phyloP scores from a whole-genome alignment of 1,139 yeast genomes.

The Pichia inconspicua region DNA sequence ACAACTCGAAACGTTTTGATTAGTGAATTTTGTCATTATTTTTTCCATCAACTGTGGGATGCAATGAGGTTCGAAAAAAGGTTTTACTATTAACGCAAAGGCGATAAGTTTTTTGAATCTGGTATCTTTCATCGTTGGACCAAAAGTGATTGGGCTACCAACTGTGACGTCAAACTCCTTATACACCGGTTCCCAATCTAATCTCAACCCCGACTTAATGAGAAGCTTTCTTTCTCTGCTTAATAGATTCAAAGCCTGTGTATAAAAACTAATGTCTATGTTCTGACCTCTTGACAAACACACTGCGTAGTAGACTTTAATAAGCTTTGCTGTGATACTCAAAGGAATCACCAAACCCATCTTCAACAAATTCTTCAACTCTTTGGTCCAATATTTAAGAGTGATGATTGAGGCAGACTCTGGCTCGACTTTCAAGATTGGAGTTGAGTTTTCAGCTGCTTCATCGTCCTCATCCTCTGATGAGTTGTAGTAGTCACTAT shows the following conservation, averaged over 20 bases:
- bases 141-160: constrained; percentile 39
- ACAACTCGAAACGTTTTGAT: constrained; percentile 50
- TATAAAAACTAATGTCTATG: constrained; percentile 52
- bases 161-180: constrained; percentile 38
- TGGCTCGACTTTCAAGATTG: constrained; percentile 45
- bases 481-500: constrained; percentile 34
- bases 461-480: constrained; percentile 31
- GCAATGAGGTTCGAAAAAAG: constrained; percentile 30
- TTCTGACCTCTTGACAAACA: constrained; percentile 72
- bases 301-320: constrained; percentile 65
- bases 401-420: constrained; percentile 68
- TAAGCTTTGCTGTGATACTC: constrained; percentile 49
- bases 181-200: constrained; percentile 49
- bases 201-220: constrained; percentile 32
- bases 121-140: constrained; percentile 30
- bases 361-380: constrained; percentile 68
- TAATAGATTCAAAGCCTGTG: constrained; percentile 55
- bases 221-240: constrained; percentile 43
- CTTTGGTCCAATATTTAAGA: constrained; percentile 84
- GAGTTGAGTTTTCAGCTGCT: constrained; percentile 27
- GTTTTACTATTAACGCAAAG: constrained; percentile 32
- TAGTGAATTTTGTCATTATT: constrained; percentile 39
- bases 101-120: constrained; percentile 31
- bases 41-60: constrained; percentile 28
- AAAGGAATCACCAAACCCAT: constrained; percentile 82